Conservation (phyloP, 306 rosid genomes). For the Acacia confusa region DNA sequence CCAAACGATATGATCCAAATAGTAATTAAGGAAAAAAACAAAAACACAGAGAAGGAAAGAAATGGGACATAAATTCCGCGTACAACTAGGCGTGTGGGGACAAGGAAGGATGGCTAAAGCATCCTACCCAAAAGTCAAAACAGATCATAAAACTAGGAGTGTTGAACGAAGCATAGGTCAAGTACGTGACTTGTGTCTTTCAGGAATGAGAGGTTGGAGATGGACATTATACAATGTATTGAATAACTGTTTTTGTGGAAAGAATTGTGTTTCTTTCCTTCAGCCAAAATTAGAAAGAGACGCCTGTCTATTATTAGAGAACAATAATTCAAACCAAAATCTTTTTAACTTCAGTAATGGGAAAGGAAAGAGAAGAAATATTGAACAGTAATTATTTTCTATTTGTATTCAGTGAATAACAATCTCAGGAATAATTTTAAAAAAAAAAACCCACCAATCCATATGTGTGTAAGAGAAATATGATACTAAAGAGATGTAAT, state of each 20-base stretch:
- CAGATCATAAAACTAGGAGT: no score
- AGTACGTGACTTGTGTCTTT: not conserved
- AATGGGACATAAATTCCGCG: not conserved
- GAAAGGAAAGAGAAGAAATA: not conserved
- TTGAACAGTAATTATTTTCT: not conserved
- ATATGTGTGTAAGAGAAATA: not conserved
- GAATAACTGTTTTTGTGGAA: no score
- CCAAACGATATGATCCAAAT: not conserved
- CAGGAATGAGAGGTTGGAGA: not conserved
- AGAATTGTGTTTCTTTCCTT: no score
- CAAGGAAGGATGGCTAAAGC: not conserved
- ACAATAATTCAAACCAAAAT: not conserved
- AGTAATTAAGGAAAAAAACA: no score
- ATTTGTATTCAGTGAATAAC: not conserved
- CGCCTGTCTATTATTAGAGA: no score
- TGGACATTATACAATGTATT: not conserved
- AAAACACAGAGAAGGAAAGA: not conserved
- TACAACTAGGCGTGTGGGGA: not conserved
- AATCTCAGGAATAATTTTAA: not conserved
- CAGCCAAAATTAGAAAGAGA: no score
- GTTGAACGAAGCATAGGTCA: not conserved
- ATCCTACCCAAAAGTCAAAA: not conserved
- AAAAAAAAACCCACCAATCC: no score
- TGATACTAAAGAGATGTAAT: not conserved
- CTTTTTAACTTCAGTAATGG: not conserved